Evolutionary conservation across 2,329 filamentous ascomycete species (phyloP), one percentile per base, ranked within the genome.

Genomic region (Alternaria alternata): DNA sequence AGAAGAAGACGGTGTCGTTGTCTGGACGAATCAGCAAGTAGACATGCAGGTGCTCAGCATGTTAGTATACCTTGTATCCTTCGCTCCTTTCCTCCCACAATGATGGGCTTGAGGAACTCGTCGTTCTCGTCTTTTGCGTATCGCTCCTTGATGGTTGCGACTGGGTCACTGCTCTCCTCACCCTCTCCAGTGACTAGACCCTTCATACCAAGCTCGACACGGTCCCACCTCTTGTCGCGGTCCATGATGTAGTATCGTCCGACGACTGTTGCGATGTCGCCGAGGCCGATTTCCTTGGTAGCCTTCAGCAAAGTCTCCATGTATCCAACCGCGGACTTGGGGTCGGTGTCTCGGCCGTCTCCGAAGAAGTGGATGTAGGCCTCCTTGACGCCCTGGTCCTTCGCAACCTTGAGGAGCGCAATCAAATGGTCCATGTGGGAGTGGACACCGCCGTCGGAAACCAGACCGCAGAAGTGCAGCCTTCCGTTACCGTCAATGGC

Each of bases 311-410:
- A 86, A 78, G 94, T 88, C 81, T 97, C 85, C 88, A 99, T 89
- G 82, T 97, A 97, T 49, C 86, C 91, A 47, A 88, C 89, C 57
- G 91, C 91, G 62, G 93, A 97, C 87, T 97, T 97, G 78, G 95
- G 95, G 79, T 99, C 95, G 68, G 94, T 98, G 78, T 99, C 95
- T 79, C 95, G 92, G 72, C 95, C 95, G 81, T 99, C 95, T 66
- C 93, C 95, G 78, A 99, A 98, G 88, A 98, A 98, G 87, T 99
- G 95, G 77, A 99, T 96, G 84, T 91, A 98, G 73, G 99, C 94
- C 74, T 98, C 86, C 70, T 94, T 92, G 34, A 99, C 88, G 48
- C 88, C 88, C 75, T 92, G 89, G 73, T 92, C 89, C 86, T 97
- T 97, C 75, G 95, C 95, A 38, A 95, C 91, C 79, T 91, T 88